phyloP scores from a whole-genome alignment of 768 basidiomycete species.

The Russula emetica region DNA sequence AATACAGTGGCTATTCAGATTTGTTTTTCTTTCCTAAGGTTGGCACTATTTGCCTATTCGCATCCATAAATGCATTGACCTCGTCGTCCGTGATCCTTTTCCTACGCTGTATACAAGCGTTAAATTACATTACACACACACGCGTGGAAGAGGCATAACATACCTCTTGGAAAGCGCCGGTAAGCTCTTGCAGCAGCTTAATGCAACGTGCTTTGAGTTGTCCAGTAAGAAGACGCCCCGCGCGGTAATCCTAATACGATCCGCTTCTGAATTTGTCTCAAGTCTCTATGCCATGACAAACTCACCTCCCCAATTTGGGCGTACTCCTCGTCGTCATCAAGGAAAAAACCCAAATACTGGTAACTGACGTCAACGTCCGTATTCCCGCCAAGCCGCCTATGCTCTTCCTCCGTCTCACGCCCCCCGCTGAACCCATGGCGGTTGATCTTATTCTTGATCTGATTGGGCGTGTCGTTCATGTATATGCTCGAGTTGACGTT shows the following conservation, averaged over 20 bases:
- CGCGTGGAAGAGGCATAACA: conserved; percentile 22
- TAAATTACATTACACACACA: conserved; percentile 14
- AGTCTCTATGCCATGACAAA: not conserved
- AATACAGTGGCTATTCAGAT: not conserved
- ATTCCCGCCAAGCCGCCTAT: conserved; percentile 80
- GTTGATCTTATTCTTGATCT: conserved; percentile 98
- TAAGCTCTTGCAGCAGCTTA: conserved; percentile 71
- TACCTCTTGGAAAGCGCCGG: conserved; percentile 82
- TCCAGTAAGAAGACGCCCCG: conserved; percentile 81
- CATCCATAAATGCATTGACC: conserved; percentile 75
- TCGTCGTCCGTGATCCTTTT: conserved; percentile 76
- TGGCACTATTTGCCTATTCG: conserved; percentile 67
- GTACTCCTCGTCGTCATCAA: conserved; percentile 92
- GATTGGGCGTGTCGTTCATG: conserved; percentile 88
- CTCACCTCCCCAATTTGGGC: conserved; percentile 69
- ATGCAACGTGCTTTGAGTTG: conserved; percentile 91
- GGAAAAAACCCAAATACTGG: conserved; percentile 92
- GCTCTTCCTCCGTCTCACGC: conserved; percentile 92
- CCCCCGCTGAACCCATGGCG: conserved; percentile 96
- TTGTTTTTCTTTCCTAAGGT: conserved; percentile 39
- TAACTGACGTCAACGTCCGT: conserved; percentile 94
- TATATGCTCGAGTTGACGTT: conserved; percentile 90
- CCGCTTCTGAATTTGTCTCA: not conserved
- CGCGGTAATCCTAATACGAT: conserved; percentile 77
- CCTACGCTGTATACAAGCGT: conserved; percentile 53